phyloP scores from a whole-genome alignment of 2,329 filamentous ascomycete genomes.

The Grosmannia clavigera region DNA sequence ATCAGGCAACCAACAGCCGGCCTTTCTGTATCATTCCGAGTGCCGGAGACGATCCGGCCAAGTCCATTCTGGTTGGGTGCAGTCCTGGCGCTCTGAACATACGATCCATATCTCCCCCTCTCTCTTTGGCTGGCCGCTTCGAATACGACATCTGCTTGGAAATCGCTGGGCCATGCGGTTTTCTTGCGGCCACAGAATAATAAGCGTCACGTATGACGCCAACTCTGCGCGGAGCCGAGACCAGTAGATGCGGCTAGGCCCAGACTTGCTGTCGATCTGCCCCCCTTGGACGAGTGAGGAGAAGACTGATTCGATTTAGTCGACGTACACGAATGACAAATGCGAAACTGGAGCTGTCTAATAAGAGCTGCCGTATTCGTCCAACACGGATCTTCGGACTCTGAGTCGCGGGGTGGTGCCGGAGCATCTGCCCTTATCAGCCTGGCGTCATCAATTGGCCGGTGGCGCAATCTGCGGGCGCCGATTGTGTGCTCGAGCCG shows the following conservation, averaged over 20 bases:
- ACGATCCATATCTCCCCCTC: not conserved
- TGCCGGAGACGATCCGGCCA: not conserved
- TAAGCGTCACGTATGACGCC: not conserved
- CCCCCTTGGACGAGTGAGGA: not conserved
- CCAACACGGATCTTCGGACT: not conserved
- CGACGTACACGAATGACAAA: not conserved
- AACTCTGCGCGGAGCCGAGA: not conserved
- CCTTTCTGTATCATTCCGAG: not conserved
- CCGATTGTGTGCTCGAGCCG: slow-evolving; percentile 1
- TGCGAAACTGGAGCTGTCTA: not conserved
- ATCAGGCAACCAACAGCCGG: not conserved
- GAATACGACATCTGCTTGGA: not conserved
- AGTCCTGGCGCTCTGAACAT: not conserved
- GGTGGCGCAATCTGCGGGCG: not conserved
- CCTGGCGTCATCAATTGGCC: not conserved
- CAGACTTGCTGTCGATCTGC: not conserved
- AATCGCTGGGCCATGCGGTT: not conserved
- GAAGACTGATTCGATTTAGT: not conserved
- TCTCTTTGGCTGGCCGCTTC: not conserved
- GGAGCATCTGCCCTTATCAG: not conserved
- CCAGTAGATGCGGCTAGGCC: not conserved
- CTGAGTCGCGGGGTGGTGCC: not conserved
- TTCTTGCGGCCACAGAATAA: not conserved
- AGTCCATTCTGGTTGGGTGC: not conserved
- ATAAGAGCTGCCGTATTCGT: not conserved